Evolutionary conservation across 192 early-diverging fungal species (phyloP).

Genomic region (Dissophora ornata): DNA sequence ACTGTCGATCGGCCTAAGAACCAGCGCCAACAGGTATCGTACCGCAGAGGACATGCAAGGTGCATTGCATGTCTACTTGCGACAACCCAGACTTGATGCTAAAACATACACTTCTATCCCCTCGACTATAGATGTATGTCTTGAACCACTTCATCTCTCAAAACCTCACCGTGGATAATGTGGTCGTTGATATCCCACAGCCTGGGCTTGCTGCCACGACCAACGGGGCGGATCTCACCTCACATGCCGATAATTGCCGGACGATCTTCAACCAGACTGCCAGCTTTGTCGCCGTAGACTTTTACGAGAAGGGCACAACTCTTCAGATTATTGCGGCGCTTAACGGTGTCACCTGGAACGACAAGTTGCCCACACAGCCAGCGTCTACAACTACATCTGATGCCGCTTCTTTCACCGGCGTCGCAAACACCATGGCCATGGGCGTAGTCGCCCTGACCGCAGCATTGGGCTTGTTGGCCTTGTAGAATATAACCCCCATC

Average conservation of each 20-base stretch:
- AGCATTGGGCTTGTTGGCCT: neutral
- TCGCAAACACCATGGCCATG: neutral
- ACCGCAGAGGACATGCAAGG: too few species aligned
- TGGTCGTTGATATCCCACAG: conserved; percentile 63
- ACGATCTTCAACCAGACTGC: conserved; percentile 62
- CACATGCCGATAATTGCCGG: conserved; percentile 68
- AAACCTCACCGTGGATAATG: conserved; percentile 38
- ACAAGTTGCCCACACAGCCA: conserved; percentile 34
- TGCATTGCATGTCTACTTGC: neutral
- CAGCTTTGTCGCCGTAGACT: conserved; percentile 81
- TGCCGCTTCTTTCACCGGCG: neutral
- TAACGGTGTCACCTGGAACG: conserved; percentile 60
- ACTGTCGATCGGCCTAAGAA: conserved; percentile 64
- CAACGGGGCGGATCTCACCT: conserved; percentile 64
- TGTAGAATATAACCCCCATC: neutral
- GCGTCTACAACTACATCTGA: neutral
- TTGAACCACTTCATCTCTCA: conserved; percentile 82
- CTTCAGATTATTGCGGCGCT: conserved; percentile 62
- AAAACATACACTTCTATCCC: neutral
- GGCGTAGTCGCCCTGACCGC: neutral
- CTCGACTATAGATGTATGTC: conserved; percentile 67
- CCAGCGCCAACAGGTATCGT: conserved; percentile 29
- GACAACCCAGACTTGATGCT: neutral
- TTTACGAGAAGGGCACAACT: conserved; percentile 71
- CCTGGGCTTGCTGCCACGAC: conserved; percentile 60